Conservation (phyloP, 164 flowering plant species). For the Hamamelis virginiana region DNA sequence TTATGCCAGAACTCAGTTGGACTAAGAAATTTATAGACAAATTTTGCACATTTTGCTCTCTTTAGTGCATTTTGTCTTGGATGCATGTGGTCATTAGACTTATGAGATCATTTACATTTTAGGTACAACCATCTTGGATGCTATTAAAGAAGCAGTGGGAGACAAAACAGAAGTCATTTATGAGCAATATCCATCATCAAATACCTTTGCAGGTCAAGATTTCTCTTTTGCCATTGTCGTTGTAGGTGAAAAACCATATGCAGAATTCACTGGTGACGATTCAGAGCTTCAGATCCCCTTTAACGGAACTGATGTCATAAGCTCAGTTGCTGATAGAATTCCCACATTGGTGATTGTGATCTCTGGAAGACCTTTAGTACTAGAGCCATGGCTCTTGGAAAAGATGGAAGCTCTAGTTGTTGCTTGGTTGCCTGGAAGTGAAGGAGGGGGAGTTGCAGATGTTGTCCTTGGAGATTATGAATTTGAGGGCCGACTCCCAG, state of each 20-base stretch:
- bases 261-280: conserved; percentile 67
- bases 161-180: conserved; percentile 53
- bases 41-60: not conserved
- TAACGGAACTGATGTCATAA: conserved; percentile 50
- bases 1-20: not conserved
- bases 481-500: conserved; percentile 63
- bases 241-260: conserved; percentile 80
- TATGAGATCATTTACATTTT: conserved; percentile 5
- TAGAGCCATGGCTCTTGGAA: conserved; percentile 58
- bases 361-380: conserved; percentile 75
- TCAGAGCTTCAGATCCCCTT: conserved; percentile 57
- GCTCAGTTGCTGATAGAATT: conserved; percentile 46
- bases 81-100: not conserved
- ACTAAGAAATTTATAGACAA: not conserved
- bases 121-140: conserved; percentile 81
- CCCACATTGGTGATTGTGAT: conserved; percentile 71
- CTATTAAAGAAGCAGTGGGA: conserved; percentile 57
- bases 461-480: conserved; percentile 77
- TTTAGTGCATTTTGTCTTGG: not conserved
- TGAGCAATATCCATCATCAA: conserved; percentile 54
- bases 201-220: conserved; percentile 41
- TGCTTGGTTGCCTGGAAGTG: conserved; percentile 90
- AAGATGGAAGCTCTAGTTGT: conserved; percentile 70
- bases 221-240: conserved; percentile 74
- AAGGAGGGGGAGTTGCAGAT: conserved; percentile 72